Base-by-base conservation (phyloP, 352 stramenopile species). In the Phytopythium sindhum region DNA sequence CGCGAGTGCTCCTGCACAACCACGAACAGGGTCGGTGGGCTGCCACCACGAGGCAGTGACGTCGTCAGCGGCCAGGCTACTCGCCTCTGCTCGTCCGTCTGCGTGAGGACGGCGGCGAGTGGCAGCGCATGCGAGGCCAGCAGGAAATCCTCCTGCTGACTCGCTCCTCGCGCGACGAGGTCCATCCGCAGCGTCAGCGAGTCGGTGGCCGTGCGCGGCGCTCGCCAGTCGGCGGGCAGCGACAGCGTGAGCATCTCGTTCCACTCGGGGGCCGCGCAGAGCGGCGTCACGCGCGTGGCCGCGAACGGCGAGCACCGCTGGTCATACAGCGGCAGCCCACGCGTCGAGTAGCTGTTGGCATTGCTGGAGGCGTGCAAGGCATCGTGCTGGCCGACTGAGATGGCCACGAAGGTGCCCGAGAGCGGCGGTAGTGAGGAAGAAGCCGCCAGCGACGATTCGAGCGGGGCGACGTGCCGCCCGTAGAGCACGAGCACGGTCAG, bases 161-260 rank as follows among this genome's bases (percentile, higher is more conserved):
- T 90, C 4, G 64, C 56, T 15, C 80, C 76, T n/a, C 80, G 75
- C 50, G 77, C 68, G 51, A 94, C 75, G 44, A 94, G 58, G 52
- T 94, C 83, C 31, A 94, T 60, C 19, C 70, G 72, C 23, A 92
- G 51, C 42, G 45, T 21, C 37, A 63, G 24, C 17, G 33, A 45
- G 52, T 72, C 54, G 11, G n/a, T 26, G 15, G 11, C 8, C 28
- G n/a, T 14, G 24, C 15, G 26, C 23, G 63, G 8, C 19, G 72
- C 35, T 29, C 67, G 65, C 75, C 77, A 84, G 23, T 74, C 71
- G n/a, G 72, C 24, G 0, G 82, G 81, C 29, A 91, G 55, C n/a
- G 81, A 35, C 11, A 90, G 65, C 2, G 79, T 70, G 7, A 94
- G 66, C 57, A 92, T 24, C 57, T 94, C 86, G 60, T 91, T 94